A percentile compares a stretch with the other conserved stretches of the same genome.
Conservation (phyloP, 2,329 filamentous ascomycete genomes). For the Clonostachys solani region DNA sequence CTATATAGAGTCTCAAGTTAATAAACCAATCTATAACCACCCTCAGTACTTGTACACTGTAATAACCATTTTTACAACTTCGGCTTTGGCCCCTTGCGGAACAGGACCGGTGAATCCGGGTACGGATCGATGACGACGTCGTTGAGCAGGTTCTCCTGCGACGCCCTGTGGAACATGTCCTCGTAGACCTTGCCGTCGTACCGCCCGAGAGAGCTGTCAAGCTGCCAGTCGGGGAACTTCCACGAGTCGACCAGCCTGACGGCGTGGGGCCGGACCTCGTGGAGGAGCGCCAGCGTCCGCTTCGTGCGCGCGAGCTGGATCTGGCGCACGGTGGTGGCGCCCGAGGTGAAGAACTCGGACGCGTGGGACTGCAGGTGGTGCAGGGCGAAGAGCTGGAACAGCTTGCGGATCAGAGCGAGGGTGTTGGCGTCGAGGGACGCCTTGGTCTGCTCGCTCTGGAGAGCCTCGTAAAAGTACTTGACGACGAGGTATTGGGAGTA, state of each 20-base stretch:
- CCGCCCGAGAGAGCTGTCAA: conserved; percentile 66
- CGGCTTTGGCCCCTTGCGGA: too few species aligned
- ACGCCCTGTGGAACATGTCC: conserved; percentile 70
- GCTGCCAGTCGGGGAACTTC: conserved; percentile 75
- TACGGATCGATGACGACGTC: conserved; percentile 69
- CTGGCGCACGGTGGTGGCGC: conserved; percentile 67
- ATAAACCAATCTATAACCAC: too few species aligned
- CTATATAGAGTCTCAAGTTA: too few species aligned
- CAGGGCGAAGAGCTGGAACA: conserved; percentile 79
- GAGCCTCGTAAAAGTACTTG: conserved; percentile 60
- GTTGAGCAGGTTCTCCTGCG: conserved; percentile 70
- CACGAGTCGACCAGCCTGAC: conserved; percentile 68
- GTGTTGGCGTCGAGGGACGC: conserved; percentile 54
- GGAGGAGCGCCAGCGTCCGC: conserved; percentile 64
- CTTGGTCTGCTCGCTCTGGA: conserved; percentile 38
- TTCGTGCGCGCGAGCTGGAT: conserved; percentile 62
- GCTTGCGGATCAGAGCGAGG: conserved; percentile 56
- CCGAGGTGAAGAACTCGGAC: conserved; percentile 67
- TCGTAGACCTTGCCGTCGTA: conserved; percentile 74
- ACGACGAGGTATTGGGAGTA: conserved; percentile 76
- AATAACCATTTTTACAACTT: too few species aligned
- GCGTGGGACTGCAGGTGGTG: conserved; percentile 60
- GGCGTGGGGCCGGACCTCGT: conserved; percentile 70
- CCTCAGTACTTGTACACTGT: too few species aligned
- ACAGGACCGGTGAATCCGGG: conserved; percentile 30